Conservation (phyloP, 2,329 filamentous ascomycete species). For the Xylariaceae sp. region DNA sequence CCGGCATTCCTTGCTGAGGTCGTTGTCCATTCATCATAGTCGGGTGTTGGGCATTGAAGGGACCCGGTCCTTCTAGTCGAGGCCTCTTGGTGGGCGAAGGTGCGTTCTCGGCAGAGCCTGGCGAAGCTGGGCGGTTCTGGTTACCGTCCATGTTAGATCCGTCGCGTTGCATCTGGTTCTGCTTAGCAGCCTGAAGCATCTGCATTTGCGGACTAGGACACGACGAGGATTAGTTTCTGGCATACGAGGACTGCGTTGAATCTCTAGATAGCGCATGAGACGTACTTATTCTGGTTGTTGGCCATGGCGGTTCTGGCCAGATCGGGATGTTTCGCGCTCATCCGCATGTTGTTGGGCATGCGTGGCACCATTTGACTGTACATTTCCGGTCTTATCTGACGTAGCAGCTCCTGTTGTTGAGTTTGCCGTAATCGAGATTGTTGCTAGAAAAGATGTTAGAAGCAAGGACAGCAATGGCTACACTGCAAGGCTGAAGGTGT, state of each 20-base stretch:
- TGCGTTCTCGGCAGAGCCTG: constrained; percentile 76
- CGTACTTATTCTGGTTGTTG: constrained; percentile 69
- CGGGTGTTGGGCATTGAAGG: constrained; percentile 66
- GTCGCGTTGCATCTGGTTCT: constrained; percentile 81
- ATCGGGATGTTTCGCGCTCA: constrained; percentile 55
- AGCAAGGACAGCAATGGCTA: constrained; percentile 17
- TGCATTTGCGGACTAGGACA: constrained; percentile 60
- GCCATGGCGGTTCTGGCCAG: constrained; percentile 72
- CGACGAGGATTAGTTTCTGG: constrained; percentile 18
- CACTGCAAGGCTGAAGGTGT: constrained; percentile 10
- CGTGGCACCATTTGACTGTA: constrained; percentile 63
- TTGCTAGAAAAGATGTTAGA: constrained; percentile 41
- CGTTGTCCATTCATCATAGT: constrained; percentile 72
- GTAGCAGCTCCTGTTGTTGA: constrained; percentile 70
- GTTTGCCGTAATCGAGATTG: constrained; percentile 69
- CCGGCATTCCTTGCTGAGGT: constrained; percentile 62
- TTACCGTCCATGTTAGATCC: constrained; percentile 82
- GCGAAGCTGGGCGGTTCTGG: constrained; percentile 74
- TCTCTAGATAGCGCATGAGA: constrained; percentile 13
- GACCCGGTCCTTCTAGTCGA: constrained; percentile 67
- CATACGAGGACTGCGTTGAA: too few species aligned
- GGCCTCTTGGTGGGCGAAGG: constrained; percentile 89
- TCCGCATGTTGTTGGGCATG: constrained; percentile 56
- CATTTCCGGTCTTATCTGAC: constrained; percentile 60
- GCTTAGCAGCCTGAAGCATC: constrained; percentile 61